Evolutionary conservation across 352 stramenopile genomes (phyloP), one percentile per base, ranked within the genome.

Genomic region (Pythium aphanidermatum): DNA sequence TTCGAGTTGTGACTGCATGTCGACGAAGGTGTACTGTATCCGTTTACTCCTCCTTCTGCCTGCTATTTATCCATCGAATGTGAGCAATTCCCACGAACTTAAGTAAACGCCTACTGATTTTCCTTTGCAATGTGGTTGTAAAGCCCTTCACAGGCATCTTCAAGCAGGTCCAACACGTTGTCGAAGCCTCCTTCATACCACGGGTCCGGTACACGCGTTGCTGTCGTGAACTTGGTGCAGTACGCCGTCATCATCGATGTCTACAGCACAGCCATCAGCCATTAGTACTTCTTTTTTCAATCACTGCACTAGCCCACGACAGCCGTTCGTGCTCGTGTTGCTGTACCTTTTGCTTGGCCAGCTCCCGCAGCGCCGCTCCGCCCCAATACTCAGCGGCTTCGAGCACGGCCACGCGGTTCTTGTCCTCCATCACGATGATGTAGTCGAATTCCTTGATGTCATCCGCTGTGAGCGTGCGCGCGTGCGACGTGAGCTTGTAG

Each of bases 161-260:
- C 83, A 4, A 96, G 61, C 38, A 96, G 55, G 54, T 96, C 86
- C 44, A 96, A 54, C 23, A 96, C 86, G 33, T 83, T 70, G 51
- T 95, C 86, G 40, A 96, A 95, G 16, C 83, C 86, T n/a, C 80
- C 83, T 77, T 90, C 79, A 54, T 92, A 92, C 74, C 76, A 92
- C 38, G 83, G 78, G 25, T 93, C 81, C 0, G 83, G 79, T 8
- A 95, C 79, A 20, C 71, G 72, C 42, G 45, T 83, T 27, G 63
- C 68, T 9, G 52, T 47, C 29, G 63, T 74, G 52, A 89, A 88
- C 36, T 52, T 72, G 26, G 66, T 79, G 63, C 86, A 95, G 52
- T 90, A 94, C 49, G 54, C 39, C 21, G 69, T 88, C 83, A 95
- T 95, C 63, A 86, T 85, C 37, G 67, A 76, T 17, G 88, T 74